phyloP scores from a whole-genome alignment of 208 protist species.

The Leishmania tropica region DNA sequence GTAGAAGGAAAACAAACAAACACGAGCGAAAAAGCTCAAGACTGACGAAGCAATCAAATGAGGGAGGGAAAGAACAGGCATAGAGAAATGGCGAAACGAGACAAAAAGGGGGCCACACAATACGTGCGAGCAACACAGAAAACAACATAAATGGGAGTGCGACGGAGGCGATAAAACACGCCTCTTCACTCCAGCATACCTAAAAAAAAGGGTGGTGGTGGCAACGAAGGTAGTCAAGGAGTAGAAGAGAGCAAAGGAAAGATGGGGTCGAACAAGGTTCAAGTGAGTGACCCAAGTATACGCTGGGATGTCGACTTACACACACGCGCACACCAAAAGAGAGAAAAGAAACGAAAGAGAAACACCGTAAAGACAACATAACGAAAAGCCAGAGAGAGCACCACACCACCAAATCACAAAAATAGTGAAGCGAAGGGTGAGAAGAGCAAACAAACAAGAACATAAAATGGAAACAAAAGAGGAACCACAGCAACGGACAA shows the following conservation, averaged over 20 bases:
- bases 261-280: neutral
- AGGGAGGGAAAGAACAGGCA: neutral
- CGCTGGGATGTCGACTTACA: neutral
- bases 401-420: neutral
- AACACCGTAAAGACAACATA: neutral
- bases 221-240: too few relatives aligned
- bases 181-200: conserved; percentile 1
- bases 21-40: neutral
- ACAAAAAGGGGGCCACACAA: neutral
- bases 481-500: too few relatives aligned
- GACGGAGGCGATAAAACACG: neutral
- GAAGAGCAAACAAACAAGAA: neutral
- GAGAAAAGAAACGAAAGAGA: neutral
- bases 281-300: neutral
- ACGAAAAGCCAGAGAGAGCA: neutral
- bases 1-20: neutral
- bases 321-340: neutral
- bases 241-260: neutral
- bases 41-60: neutral
- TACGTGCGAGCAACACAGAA: neutral
- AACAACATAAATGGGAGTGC: neutral
- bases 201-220: neutral
- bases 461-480: neutral
- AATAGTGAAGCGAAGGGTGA: neutral
- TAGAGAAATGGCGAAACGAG: neutral